Conservation (phyloP, 306 rosid species). For the Cicer bijugum region DNA sequence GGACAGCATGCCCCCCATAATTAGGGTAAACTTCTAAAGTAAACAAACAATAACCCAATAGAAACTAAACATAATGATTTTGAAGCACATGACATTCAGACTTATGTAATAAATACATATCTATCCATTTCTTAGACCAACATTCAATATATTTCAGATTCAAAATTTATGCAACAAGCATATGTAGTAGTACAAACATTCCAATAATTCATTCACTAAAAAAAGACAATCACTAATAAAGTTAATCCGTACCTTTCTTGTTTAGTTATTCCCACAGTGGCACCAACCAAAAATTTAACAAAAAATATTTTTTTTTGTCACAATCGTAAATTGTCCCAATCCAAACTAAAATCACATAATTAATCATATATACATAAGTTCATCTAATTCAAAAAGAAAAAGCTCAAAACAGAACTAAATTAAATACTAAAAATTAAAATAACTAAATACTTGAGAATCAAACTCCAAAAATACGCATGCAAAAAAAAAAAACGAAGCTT, state of each 20-base stretch:
- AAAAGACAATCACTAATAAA: slow-evolving; percentile 16
- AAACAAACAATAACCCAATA: slow-evolving; percentile 24
- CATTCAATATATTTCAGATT: slow-evolving; percentile 33
- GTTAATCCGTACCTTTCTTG: slow-evolving; percentile 7
- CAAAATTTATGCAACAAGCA: slow-evolving; percentile 11
- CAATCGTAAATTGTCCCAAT: slow-evolving; percentile 2
- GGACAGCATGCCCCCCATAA: not conserved
- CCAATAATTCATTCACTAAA: slow-evolving; percentile 38
- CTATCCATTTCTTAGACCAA: slow-evolving; percentile 15
- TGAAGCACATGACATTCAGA: not conserved
- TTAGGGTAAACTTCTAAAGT: slow-evolving; percentile 9
- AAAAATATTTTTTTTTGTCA: not conserved
- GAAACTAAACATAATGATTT: slow-evolving; percentile 2
- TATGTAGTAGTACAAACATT: slow-evolving; percentile 5
- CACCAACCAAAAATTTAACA: slow-evolving; percentile 3
- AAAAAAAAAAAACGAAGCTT: not conserved
- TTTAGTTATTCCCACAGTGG: slow-evolving; percentile 27
- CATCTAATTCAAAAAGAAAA: slow-evolving; percentile 19
- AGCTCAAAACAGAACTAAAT: not conserved
- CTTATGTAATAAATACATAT: not conserved
- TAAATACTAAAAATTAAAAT: not conserved
- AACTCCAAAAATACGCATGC: slow-evolving; percentile 23
- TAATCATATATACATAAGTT: not conserved
- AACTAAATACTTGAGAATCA: not conserved
- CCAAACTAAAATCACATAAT: slow-evolving; percentile 41